Conservation (phyloP, 495 filamentous ascomycete genomes). For the Xylaria castorea region DNA sequence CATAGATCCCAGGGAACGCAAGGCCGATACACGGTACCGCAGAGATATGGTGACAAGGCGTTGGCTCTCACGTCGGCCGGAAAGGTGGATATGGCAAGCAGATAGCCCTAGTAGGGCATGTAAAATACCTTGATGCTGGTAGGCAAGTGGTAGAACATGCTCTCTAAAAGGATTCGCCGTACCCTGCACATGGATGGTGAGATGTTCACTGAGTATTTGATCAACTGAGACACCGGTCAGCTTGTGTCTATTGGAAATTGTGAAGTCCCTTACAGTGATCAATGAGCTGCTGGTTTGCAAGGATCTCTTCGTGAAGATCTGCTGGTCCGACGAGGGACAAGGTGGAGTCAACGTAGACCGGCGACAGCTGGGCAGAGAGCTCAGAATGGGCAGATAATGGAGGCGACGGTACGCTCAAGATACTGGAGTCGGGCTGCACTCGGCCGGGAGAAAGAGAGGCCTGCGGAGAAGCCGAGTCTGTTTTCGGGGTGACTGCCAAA, state of each 20-base stretch:
- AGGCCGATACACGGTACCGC: conserved; percentile 1
- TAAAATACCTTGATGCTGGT: background rate
- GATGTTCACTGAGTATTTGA: background rate
- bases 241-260: background rate
- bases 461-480: background rate
- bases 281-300: background rate
- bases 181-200: conserved; percentile 1
- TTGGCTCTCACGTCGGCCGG: background rate
- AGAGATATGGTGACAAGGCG: background rate
- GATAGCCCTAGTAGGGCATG: background rate
- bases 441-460: background rate
- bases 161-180: background rate
- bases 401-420: background rate
- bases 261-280: background rate
- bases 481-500: background rate
- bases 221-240: background rate
- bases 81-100: background rate
- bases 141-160: conserved; percentile 3
- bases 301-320: background rate
- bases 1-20: background rate
- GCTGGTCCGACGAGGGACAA: background rate
- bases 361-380: background rate
- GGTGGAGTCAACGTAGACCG: background rate
- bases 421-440: background rate
- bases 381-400: background rate